These are phyloP conservation scores for Mycena citricolor DNA, from an alignment of 1,284 basidiomycete genomes.

Conservation along the genomic window DNA sequence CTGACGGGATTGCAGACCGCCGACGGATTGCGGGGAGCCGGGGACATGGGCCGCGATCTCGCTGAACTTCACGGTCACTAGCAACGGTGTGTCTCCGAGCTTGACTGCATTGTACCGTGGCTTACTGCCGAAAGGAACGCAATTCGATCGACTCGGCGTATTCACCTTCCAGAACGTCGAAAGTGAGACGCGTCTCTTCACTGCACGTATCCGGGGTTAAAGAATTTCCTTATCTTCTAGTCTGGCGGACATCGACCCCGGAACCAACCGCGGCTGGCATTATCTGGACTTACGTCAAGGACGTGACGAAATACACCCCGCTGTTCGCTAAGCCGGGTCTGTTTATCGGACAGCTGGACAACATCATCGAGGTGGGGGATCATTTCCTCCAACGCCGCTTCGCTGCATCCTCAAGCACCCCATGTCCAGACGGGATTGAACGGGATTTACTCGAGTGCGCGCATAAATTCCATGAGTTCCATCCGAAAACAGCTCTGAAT, in stretches of 20 bases:
- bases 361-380: constrained; percentile 59
- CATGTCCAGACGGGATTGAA: constrained; percentile 50
- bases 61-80: constrained; percentile 38
- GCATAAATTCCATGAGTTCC: too few species aligned
- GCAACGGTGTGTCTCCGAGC: too few species aligned
- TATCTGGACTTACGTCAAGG: constrained; percentile 76
- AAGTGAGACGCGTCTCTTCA: constrained; percentile 48
- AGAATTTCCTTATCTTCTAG: constrained; percentile 29
- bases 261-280: constrained; percentile 76
- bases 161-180: constrained; percentile 75
- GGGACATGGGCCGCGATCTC: constrained; percentile 58
- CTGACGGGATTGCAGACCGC: constrained; percentile 50
- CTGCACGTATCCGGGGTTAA: not conserved
- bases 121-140: too few species aligned
- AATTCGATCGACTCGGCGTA: constrained; percentile 69
- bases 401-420: too few species aligned
- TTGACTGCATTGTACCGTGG: too few species aligned
- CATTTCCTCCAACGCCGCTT: too few species aligned
- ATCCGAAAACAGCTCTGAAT: not conserved
- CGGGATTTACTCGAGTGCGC: constrained; percentile 66
- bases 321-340: constrained; percentile 63
- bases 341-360: constrained; percentile 73
- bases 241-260: constrained; percentile 80
- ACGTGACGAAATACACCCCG: constrained; percentile 68
- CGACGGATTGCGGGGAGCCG: constrained; percentile 61